A percentile compares a stretch with the other conserved stretches of the same genome.
Conservation (phyloP, 768 basidiomycete species). For the Cyclocybe aegerita region DNA sequence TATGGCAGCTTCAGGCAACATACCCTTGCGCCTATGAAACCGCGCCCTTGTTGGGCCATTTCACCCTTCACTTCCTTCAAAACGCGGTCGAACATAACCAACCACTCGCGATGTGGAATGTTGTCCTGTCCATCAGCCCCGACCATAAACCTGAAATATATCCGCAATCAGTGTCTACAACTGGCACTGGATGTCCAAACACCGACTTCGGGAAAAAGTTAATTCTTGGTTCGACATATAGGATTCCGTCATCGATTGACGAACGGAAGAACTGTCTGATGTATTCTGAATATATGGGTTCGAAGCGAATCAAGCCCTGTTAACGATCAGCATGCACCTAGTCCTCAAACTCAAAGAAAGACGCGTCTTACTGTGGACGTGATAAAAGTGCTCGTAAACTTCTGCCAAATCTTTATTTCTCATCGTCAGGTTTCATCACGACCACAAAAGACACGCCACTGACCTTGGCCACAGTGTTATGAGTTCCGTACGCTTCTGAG, state of each 20-base stretch:
- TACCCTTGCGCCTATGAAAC: conserved; percentile 69
- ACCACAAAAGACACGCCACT: background rate
- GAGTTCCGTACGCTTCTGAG: conserved; percentile 68
- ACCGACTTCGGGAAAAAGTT: conserved; percentile 61
- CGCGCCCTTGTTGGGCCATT: conserved; percentile 50
- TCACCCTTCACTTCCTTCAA: conserved; percentile 53
- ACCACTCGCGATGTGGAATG: conserved; percentile 59
- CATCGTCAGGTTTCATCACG: background rate
- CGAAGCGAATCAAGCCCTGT: conserved; percentile 47
- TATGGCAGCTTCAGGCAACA: conserved; percentile 5
- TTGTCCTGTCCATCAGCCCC: conserved; percentile 56
- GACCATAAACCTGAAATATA: conserved; percentile 46
- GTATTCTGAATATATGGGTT: conserved; percentile 60
- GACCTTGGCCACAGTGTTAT: conserved; percentile 70
- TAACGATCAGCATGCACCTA: background rate
- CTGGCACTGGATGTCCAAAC: background rate
- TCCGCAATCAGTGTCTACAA: conserved; percentile 2
- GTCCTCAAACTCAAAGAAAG: background rate
- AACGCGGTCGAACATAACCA: conserved; percentile 51
- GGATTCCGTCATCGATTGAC: conserved; percentile 70
- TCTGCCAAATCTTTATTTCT: conserved; percentile 68
- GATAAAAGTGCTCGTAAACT: conserved; percentile 57
- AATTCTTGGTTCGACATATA: conserved; percentile 67
- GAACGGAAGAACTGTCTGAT: conserved; percentile 60
- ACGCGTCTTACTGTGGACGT: conserved; percentile 43